phyloP scores from a whole-genome alignment of 2,329 filamentous ascomycete genomes.

The Rachicladosporium sp. region DNA sequence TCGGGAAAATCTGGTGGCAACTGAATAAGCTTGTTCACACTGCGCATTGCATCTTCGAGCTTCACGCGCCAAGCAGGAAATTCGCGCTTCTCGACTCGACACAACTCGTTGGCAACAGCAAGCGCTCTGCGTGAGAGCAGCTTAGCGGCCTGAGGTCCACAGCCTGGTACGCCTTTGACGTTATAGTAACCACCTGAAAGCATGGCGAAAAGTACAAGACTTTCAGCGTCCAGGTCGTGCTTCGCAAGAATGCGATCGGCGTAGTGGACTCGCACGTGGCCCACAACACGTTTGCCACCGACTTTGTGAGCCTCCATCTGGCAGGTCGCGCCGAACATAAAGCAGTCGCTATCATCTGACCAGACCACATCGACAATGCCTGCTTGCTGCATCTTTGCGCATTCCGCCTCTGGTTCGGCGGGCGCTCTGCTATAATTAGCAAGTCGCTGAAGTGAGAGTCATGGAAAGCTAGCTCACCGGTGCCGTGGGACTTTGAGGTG shows the following conservation, averaged over 20 bases:
- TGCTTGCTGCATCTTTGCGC: conserved; percentile 30
- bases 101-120: conserved; percentile 24
- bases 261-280: conserved; percentile 21
- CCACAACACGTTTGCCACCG: conserved; percentile 25
- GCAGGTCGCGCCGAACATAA: conserved; percentile 36
- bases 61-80: conserved; percentile 17
- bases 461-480: conserved; percentile 6
- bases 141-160: conserved; percentile 23
- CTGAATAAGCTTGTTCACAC: conserved; percentile 6
- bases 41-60: conserved; percentile 11
- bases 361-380: conserved; percentile 38
- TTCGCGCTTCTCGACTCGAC: conserved; percentile 9
- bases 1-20: conserved; percentile 17
- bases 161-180: conserved; percentile 23
- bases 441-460: no score
- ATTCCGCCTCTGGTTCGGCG: conserved; percentile 36
- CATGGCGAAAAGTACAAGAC: conserved; percentile 29
- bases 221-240: conserved; percentile 23
- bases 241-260: conserved; percentile 17
- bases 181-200: conserved; percentile 32
- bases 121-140: conserved; percentile 17
- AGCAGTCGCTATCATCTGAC: conserved; percentile 34
- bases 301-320: conserved; percentile 27
- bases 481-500: conserved; percentile 31
- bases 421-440: conserved; percentile 20